These are phyloP conservation scores for Actinomortierella ambigua DNA, from an alignment of 371 early-diverging fungal species.

Conservation along the genomic window DNA sequence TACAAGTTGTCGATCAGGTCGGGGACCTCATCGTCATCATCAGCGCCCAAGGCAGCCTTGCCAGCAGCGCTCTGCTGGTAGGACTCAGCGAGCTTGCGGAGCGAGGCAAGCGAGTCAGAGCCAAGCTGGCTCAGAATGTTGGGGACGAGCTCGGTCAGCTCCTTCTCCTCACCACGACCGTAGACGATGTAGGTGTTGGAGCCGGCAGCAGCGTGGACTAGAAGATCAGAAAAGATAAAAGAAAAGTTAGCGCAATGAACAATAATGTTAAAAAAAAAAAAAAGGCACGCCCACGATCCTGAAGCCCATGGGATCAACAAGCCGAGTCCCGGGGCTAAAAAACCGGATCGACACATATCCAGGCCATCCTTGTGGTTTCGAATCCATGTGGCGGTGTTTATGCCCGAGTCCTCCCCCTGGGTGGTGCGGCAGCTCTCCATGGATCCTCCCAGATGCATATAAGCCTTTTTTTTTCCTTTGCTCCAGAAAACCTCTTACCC, in stretches of 20 bases:
- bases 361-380: too few species aligned
- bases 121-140: constrained; percentile 96
- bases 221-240: constrained; percentile 5
- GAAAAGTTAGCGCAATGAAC: background rate
- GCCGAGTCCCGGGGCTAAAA: too few species aligned
- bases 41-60: constrained; percentile 9
- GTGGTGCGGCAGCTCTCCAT: constrained; percentile 2
- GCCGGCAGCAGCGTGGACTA: constrained; percentile 84
- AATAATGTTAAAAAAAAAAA: constrained; percentile 2
- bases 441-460: background rate
- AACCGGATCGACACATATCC: too few species aligned
- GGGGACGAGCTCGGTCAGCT: constrained; percentile 90
- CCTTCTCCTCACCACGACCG: constrained; percentile 89
- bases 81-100: constrained; percentile 88
- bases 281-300: too few species aligned
- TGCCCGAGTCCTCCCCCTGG: too few species aligned
- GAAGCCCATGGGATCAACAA: too few species aligned
- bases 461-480: too few species aligned
- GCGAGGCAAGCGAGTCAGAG: constrained; percentile 88
- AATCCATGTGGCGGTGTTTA: too few species aligned
- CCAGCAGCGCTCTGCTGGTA: constrained; percentile 60
- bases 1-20: constrained; percentile 49
- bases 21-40: constrained; percentile 49
- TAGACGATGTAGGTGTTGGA: constrained; percentile 94
- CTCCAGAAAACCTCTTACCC: constrained; percentile 56